Percentiles rank a stretch among this genome's conserved stretches.
These are phyloP conservation scores for Colletotrichum tofieldiae DNA, from an alignment of 2,329 filamentous ascomycete genomes.

Conservation along the genomic window DNA sequence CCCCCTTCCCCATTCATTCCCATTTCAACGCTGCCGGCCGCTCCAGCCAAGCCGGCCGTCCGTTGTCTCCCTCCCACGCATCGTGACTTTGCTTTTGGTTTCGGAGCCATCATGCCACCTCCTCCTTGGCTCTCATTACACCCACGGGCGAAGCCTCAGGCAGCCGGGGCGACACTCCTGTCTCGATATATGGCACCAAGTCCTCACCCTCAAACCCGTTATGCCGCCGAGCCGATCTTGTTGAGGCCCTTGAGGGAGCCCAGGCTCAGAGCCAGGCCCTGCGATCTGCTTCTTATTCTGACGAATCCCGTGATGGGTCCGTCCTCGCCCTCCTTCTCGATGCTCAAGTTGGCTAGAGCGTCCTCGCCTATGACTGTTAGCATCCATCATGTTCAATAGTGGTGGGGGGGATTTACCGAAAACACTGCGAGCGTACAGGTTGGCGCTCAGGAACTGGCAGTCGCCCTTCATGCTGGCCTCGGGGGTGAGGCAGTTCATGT, in stretches of 20 bases:
- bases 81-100: constrained; percentile 9
- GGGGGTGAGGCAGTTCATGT: constrained; percentile 98
- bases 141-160: constrained; percentile 13
- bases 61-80: neutral
- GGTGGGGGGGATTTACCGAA: constrained; percentile 81
- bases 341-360: constrained; percentile 95
- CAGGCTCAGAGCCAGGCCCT: constrained; percentile 93
- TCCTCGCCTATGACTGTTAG: constrained; percentile 83
- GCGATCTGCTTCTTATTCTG: constrained; percentile 95
- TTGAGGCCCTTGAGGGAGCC: constrained; percentile 96
- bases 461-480: constrained; percentile 97
- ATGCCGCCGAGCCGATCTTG: constrained; percentile 74
- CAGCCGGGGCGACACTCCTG: constrained; percentile 24
- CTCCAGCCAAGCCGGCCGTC: constrained; percentile 19
- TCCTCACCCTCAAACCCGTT: constrained; percentile 17
- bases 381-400: constrained; percentile 25
- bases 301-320: constrained; percentile 98
- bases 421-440: constrained; percentile 95
- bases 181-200: constrained; percentile 35
- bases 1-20: constrained; percentile 16
- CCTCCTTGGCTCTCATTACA: constrained; percentile 25
- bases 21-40: constrained; percentile 31
- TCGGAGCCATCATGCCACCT: neutral
- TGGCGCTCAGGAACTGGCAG: constrained; percentile 97
- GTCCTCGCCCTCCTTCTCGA: constrained; percentile 96